Evolutionary conservation across 495 filamentous ascomycete species (phyloP), one percentile per base, ranked within the genome.

Genomic region (Hypoxylon lienhwacheense): DNA sequence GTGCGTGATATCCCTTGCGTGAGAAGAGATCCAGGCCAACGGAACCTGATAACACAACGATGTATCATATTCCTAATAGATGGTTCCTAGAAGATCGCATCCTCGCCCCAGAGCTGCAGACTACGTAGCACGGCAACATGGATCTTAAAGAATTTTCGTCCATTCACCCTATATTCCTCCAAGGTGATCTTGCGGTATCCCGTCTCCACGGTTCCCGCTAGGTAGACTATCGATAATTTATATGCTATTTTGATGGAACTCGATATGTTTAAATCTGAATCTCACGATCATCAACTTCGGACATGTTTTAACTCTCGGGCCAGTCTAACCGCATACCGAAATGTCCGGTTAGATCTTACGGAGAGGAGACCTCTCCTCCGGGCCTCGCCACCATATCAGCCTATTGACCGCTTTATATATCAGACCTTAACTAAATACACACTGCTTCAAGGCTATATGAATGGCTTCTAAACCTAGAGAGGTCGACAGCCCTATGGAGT

Each of bases 331-430:
- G 20, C 10, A 25, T 25, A 15, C 1, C 15, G 14, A 57, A 28
- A 51, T 51, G 26, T 50, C 32, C 14, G 7, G 8, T 3, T 19
- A 56, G 37, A 56, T 56, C 37, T 28, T 20, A 26, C 45, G 32
- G 35, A 17, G 16, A 20, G 7, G 21, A 22, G 26, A n/a, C n/a
- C n/a, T n/a, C n/a, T n/a, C n/a, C n/a, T n/a, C n/a, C n/a, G n/a
- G n/a, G n/a, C n/a, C n/a, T n/a, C n/a, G n/a, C n/a, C n/a, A n/a
- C n/a, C n/a, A n/a, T n/a, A n/a, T n/a, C n/a, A n/a, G n/a, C n/a
- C n/a, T n/a, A n/a, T n/a, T n/a, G n/a, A n/a, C n/a, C n/a, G n/a
- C n/a, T n/a, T n/a, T n/a, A n/a, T n/a, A n/a, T n/a, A n/a, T n/a
- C n/a, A n/a, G n/a, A n/a, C n/a, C n/a, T n/a, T n/a, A n/a, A n/a